phyloP scores from a whole-genome alignment of 2,329 filamentous ascomycete species.

The Hypomyces perniciosus region DNA sequence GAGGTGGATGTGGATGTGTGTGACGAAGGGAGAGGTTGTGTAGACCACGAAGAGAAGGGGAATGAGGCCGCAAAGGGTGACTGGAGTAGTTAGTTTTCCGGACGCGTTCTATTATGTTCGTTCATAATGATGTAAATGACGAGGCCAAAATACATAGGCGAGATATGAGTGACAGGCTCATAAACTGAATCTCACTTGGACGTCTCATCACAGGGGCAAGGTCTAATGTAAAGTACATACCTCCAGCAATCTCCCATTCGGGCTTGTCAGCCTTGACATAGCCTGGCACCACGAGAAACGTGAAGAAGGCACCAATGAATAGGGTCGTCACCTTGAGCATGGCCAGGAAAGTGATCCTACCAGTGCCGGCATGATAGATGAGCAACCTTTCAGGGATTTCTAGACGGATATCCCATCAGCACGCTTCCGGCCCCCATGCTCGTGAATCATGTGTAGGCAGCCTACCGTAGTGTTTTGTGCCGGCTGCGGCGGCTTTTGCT shows the following conservation, averaged over 20 bases:
- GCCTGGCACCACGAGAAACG: conserved; percentile 55
- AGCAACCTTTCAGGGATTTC: conserved; percentile 55
- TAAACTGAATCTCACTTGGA: too few species aligned
- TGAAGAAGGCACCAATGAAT: conserved; percentile 61
- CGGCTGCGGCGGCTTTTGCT: conserved; percentile 21
- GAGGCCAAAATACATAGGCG: not conserved
- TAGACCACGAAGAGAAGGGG: conserved; percentile 61
- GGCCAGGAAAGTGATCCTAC: conserved; percentile 60
- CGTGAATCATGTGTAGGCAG: not conserved
- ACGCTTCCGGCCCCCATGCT: not conserved
- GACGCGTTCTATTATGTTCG: not conserved
- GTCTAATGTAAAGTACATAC: conserved; percentile 26
- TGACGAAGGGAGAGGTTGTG: conserved; percentile 64
- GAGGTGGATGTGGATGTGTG: conserved; percentile 63
- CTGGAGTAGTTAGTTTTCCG: conserved; percentile 29
- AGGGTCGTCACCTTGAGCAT: conserved; percentile 66
- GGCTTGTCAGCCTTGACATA: conserved; percentile 42
- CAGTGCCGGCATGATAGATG: conserved; percentile 70
- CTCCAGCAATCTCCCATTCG: conserved; percentile 27
- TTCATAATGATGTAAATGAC: not conserved
- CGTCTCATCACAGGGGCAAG: not conserved
- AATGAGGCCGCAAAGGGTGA: conserved; percentile 53
- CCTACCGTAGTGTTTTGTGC: conserved; percentile 18
- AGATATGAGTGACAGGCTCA: too few species aligned
- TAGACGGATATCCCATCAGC: conserved; percentile 18